Percentiles rank a stretch among this genome's conserved stretches.
These are phyloP conservation scores for Eucalyptus regnans DNA, from an alignment of 345 rosid genomes.

Conservation along the genomic window DNA sequence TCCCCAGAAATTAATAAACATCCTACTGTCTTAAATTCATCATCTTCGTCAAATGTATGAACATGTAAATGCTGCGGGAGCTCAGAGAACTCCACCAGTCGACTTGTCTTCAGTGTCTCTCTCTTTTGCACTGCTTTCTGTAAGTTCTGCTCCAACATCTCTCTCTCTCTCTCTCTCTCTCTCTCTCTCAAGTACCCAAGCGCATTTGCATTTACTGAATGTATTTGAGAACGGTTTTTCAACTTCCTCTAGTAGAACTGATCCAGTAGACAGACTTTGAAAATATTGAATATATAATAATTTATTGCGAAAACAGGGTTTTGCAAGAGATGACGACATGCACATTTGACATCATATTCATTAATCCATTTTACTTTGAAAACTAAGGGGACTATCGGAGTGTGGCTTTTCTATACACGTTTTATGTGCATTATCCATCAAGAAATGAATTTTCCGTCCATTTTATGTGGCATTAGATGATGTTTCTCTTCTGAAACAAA, in stretches of 20 bases:
- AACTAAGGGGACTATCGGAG: not conserved
- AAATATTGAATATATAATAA: not conserved
- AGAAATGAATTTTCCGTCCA: not conserved
- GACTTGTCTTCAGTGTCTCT: not conserved
- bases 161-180: not conserved
- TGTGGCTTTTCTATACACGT: not conserved
- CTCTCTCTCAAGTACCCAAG: not conserved
- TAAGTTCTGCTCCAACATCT: not conserved
- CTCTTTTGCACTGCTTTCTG: not conserved
- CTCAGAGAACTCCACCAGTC: not conserved
- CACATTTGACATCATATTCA: not conserved
- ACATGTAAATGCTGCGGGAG: not conserved
- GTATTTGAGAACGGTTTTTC: not conserved
- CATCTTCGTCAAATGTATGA: not conserved
- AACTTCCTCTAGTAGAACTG: not conserved
- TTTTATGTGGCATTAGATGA: not conserved
- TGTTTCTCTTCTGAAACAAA: not conserved
- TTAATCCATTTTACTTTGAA: not conserved
- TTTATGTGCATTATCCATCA: not conserved
- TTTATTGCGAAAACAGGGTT: not conserved
- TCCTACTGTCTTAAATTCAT: not conserved
- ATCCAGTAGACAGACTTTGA: not conserved
- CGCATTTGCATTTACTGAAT: not conserved
- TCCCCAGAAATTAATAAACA: not conserved
- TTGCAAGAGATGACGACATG: not conserved